These are phyloP conservation scores for Naganishia vaughanmartiniae DNA, from an alignment of 768 basidiomycete genomes.

Conservation along the genomic window DNA sequence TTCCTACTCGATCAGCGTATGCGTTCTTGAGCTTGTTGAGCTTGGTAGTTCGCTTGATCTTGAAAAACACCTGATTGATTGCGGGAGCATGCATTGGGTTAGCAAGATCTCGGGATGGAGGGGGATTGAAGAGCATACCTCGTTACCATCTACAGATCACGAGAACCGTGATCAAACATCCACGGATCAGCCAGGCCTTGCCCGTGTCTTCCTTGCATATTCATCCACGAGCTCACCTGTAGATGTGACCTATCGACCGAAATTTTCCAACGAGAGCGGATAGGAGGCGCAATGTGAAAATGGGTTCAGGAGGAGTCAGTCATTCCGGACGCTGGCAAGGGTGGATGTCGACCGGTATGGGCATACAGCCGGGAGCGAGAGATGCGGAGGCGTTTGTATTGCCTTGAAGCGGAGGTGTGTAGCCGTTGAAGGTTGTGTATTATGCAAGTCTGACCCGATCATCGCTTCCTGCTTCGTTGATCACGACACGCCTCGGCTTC, in stretches of 20 bases:
- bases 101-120: not conserved
- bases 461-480: not conserved
- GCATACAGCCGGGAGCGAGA: not conserved
- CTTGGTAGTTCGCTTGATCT: slow-evolving; percentile 91
- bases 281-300: not conserved
- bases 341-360: not conserved
- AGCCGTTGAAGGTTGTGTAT: not conserved
- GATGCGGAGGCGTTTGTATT: not conserved
- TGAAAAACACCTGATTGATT: slow-evolving; percentile 73
- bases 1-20: slow-evolving; percentile 88
- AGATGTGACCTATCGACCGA: slow-evolving; percentile 22
- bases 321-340: not conserved
- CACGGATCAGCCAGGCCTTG: not conserved
- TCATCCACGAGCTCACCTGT: slow-evolving; percentile 19
- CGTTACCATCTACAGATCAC: slow-evolving; percentile 23
- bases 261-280: not conserved
- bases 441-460: not conserved
- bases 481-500: not conserved
- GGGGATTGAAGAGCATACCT: slow-evolving; percentile 5
- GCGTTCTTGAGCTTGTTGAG: slow-evolving; percentile 85
- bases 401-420: not conserved
- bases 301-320: not conserved
- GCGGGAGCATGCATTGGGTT: not conserved
- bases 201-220: not conserved
- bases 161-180: not conserved